A percentile compares a stretch with the other conserved stretches of the same genome.
These are phyloP conservation scores for Cordyceps javanica DNA, from an alignment of 2,329 filamentous ascomycete species.

Conservation along the genomic window DNA sequence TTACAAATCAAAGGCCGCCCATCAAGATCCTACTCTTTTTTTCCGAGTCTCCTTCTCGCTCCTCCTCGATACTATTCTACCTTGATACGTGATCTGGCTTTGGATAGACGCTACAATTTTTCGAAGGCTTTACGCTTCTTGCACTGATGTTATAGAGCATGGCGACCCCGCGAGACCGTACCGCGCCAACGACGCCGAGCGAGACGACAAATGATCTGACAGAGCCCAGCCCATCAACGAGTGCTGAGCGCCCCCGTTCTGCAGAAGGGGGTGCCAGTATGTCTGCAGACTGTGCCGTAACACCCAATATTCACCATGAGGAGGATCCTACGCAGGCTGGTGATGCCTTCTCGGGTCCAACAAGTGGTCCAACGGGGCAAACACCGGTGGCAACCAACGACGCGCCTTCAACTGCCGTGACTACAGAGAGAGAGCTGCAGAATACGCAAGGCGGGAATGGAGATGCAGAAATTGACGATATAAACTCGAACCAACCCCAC, in stretches of 20 bases:
- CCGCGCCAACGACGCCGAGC: neutral
- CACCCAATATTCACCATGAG: conserved; percentile 31
- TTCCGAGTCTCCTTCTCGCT: neutral
- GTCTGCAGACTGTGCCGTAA: conserved; percentile 32
- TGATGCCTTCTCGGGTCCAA: conserved; percentile 40
- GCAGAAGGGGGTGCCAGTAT: neutral
- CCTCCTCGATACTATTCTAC: too few species aligned
- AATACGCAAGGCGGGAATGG: neutral
- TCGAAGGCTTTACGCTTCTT: neutral
- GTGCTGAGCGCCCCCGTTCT: neutral
- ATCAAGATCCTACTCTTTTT: neutral
- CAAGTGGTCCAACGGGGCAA: neutral
- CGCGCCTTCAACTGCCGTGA: conserved; percentile 12
- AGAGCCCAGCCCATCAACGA: neutral
- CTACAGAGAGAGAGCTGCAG: conserved; percentile 2
- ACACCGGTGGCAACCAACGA: conserved; percentile 22
- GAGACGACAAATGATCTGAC: neutral
- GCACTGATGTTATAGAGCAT: conserved; percentile 6
- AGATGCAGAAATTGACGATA: neutral
- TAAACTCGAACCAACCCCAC: neutral
- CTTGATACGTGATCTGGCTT: neutral
- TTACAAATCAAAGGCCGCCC: neutral
- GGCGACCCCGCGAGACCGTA: conserved; percentile 11
- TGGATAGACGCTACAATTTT: neutral
- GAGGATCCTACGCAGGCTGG: conserved; percentile 41